Conservation (phyloP, 305 asterid species). For the Euphrasia arctica region DNA sequence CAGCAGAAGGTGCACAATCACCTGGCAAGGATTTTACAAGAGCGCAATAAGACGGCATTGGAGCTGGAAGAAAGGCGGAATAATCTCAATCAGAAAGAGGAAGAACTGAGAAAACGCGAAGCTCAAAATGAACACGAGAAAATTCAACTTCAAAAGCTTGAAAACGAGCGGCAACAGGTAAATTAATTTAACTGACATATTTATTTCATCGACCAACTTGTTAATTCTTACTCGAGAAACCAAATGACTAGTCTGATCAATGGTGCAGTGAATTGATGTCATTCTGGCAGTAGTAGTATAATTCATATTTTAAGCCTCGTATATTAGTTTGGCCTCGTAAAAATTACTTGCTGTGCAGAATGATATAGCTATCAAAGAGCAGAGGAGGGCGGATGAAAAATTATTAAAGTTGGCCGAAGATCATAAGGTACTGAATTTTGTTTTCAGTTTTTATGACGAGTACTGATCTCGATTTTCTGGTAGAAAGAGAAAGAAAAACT, state of each 20-base stretch:
- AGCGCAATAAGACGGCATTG: constrained; percentile 34
- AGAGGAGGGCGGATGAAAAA: constrained; percentile 44
- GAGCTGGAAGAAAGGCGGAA: constrained; percentile 36
- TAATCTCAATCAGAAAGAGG: constrained; percentile 39
- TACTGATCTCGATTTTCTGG: constrained; percentile 14
- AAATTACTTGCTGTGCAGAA: constrained; percentile 34
- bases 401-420: constrained; percentile 52
- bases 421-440: constrained; percentile 41
- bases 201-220: background rate
- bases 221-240: constrained; percentile 10
- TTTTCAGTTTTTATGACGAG: background rate
- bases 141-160: constrained; percentile 24
- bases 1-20: constrained; percentile 35
- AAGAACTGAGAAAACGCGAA: constrained; percentile 43
- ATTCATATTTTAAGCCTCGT: background rate
- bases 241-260: constrained; percentile 6
- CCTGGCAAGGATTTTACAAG: constrained; percentile 30
- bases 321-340: background rate
- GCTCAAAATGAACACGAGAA: constrained; percentile 40
- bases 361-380: constrained; percentile 52
- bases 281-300: background rate
- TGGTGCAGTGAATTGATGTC: background rate
- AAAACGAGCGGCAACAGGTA: constrained; percentile 23
- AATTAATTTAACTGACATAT: background rate
- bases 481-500: constrained; percentile 48